Evolutionary conservation across 78 protist species (phyloP).

Genomic region (Chrysochromulina parva): DNA sequence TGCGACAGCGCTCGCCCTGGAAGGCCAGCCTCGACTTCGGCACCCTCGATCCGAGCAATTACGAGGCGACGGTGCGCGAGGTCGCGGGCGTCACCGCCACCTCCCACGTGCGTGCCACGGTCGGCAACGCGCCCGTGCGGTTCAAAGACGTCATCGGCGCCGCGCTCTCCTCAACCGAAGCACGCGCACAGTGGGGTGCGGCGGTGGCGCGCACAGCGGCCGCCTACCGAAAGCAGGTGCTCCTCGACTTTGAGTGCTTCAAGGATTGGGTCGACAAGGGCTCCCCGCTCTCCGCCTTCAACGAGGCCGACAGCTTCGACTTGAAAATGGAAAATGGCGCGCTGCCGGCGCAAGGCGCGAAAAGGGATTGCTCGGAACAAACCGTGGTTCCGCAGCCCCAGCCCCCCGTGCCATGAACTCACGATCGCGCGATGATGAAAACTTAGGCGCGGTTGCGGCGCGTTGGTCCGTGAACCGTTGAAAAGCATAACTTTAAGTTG

Average conservation of each 20-base stretch:
- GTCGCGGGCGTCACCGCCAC: not conserved
- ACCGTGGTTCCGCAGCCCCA: too few relatives aligned
- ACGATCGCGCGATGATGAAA: too few relatives aligned
- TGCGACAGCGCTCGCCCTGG: constrained; percentile 22
- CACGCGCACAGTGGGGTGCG: not conserved
- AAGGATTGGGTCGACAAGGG: not conserved
- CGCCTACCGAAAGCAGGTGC: not conserved
- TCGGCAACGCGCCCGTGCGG: not conserved
- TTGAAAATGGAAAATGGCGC: too few relatives aligned
- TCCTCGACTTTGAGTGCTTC: not conserved
- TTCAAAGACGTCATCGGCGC: not conserved
- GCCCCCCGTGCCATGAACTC: too few relatives aligned
- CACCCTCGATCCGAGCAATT: not conserved
- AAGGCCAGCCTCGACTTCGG: not conserved
- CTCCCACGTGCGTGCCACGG: not conserved
- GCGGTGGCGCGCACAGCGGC: not conserved
- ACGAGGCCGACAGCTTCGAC: too few relatives aligned
- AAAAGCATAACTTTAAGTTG: too few relatives aligned
- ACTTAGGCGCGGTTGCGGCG: too few relatives aligned
- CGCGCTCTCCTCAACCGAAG: not conserved
- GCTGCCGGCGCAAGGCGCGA: too few relatives aligned
- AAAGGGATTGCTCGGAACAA: too few relatives aligned
- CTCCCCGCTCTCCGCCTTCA: too few relatives aligned
- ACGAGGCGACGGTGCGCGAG: not conserved
- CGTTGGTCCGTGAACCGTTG: too few relatives aligned